A percentile compares a stretch with the other conserved stretches of the same genome.
These are phyloP conservation scores for Guadua angustifolia DNA, from an alignment of 176 grass and related monocot species.

Conservation along the genomic window DNA sequence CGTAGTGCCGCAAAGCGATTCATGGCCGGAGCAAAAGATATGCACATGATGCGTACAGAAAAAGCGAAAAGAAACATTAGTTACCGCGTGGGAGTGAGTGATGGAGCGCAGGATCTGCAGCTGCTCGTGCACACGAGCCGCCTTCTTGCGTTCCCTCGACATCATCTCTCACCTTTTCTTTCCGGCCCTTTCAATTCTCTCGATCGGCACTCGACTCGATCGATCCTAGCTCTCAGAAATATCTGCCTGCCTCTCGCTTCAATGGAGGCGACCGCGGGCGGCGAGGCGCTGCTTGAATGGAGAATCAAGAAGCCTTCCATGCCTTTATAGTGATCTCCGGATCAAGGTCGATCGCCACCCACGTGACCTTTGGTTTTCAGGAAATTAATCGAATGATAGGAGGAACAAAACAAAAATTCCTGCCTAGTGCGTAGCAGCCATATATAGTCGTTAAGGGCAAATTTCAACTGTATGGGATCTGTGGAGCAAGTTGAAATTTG, in stretches of 20 bases:
- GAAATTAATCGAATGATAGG: background rate
- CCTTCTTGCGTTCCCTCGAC: slow-evolving; percentile 79
- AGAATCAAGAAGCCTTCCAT: background rate
- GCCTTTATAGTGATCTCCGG: slow-evolving; percentile 10
- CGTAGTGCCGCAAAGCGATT: background rate
- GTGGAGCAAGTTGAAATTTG: background rate
- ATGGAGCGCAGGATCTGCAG: slow-evolving; percentile 82
- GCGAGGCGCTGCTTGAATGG: background rate
- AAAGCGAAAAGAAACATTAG: background rate
- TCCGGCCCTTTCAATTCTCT: no score
- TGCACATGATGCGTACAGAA: background rate
- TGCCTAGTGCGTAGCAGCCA: background rate
- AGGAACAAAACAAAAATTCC: background rate
- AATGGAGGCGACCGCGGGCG: background rate
- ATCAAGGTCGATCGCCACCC: background rate
- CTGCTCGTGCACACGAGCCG: slow-evolving; percentile 70
- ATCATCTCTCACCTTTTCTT: slow-evolving; percentile 48
- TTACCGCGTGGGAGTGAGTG: slow-evolving; percentile 85
- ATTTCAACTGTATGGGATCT: background rate
- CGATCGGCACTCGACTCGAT: background rate
- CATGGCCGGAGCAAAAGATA: background rate
- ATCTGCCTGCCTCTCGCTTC: background rate
- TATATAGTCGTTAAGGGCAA: background rate
- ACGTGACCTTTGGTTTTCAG: slow-evolving; percentile 20
- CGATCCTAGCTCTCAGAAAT: background rate